A percentile compares a stretch with the other conserved stretches of the same genome.
Evolutionary conservation across 148 eudicot species (phyloP).

Genomic region (Rhododendron griersonianum): DNA sequence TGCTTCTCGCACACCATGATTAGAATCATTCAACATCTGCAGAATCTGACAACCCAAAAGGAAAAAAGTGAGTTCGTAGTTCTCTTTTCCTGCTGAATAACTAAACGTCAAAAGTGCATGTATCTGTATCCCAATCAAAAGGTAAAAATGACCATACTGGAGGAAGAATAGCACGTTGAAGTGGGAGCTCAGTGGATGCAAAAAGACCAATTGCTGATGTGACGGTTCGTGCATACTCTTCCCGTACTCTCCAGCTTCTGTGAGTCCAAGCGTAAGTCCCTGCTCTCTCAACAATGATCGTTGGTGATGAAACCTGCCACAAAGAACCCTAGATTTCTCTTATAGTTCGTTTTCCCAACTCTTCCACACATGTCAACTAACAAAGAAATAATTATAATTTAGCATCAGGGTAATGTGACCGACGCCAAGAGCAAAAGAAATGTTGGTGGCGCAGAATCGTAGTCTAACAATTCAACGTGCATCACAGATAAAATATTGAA

Average conservation of each 20-base stretch:
- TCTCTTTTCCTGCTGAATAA: neutral
- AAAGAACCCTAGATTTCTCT: neutral
- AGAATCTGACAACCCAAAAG: constrained; percentile 56
- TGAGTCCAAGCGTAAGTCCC: constrained; percentile 94
- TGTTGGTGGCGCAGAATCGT: neutral
- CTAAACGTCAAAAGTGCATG: neutral
- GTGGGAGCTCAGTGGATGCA: constrained; percentile 95
- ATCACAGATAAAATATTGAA: neutral
- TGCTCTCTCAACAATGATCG: constrained; percentile 91
- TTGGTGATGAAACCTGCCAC: constrained; percentile 91
- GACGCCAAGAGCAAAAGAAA: neutral
- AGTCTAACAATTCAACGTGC: neutral
- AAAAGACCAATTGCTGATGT: constrained; percentile 85
- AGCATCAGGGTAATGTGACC: neutral
- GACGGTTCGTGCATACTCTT: constrained; percentile 95
- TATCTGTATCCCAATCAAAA: neutral
- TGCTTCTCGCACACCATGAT: constrained; percentile 87
- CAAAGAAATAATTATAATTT: neutral
- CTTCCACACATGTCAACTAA: neutral
- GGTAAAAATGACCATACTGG: constrained; percentile 45
- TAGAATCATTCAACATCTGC: constrained; percentile 93
- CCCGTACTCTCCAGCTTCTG: constrained; percentile 94
- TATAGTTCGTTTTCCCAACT: neutral
- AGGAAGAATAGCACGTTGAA: constrained; percentile 95
- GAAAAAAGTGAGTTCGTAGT: constrained; percentile 3